A percentile compares a stretch with the other conserved stretches of the same genome.
Evolutionary conservation across 345 rosid species (phyloP).

Genomic region (Raphanus raphanistrum): DNA sequence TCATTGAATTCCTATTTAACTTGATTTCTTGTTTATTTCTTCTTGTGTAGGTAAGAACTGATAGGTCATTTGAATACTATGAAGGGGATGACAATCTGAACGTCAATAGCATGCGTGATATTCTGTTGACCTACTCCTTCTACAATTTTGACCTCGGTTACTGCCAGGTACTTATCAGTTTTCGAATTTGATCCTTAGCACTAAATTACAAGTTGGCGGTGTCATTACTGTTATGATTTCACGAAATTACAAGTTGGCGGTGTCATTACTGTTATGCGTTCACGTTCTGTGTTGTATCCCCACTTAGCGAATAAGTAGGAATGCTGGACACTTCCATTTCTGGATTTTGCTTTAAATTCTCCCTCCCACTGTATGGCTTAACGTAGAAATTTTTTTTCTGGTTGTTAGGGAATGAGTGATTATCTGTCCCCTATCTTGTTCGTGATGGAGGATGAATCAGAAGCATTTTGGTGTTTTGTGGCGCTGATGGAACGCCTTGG

Average conservation of each 20-base stretch:
- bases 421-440: constrained; percentile 85
- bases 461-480: constrained; percentile 97
- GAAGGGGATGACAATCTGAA: constrained; percentile 93
- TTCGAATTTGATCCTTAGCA: too few relatives aligned
- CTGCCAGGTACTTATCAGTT: constrained; percentile 66
- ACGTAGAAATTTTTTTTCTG: neutral
- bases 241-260: constrained; percentile 1
- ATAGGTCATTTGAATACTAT: constrained; percentile 70
- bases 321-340: neutral
- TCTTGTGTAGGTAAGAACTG: constrained; percentile 86
- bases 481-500: constrained; percentile 96
- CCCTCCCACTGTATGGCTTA: neutral
- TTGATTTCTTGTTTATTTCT: neutral
- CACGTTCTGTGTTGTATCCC: neutral
- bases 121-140: constrained; percentile 86
- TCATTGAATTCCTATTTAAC: too few relatives aligned
- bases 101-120: constrained; percentile 75
- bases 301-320: neutral
- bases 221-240: neutral
- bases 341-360: neutral
- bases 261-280: neutral
- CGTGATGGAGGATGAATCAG: constrained; percentile 85
- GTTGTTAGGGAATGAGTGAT: constrained; percentile 93
- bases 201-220: constrained; percentile 3
- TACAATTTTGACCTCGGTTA: constrained; percentile 98